These are phyloP conservation scores for Polyplosphaeria fusca DNA, from an alignment of 495 filamentous ascomycete species.

Conservation along the genomic window DNA sequence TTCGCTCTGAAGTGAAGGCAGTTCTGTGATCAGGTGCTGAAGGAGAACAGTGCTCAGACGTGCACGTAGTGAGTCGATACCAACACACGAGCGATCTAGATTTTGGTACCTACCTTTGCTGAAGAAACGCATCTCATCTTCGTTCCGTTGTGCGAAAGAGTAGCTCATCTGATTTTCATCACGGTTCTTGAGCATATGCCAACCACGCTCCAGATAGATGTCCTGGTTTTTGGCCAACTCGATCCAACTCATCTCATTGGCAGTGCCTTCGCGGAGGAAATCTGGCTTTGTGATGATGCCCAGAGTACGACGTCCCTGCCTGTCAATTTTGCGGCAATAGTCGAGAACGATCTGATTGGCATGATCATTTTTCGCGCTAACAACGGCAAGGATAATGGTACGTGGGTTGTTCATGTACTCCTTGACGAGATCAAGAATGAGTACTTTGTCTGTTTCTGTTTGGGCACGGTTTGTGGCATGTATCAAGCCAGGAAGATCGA, in stretches of 20 bases:
- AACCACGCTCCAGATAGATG: constrained; percentile 60
- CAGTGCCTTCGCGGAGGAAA: constrained; percentile 46
- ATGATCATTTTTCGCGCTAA: constrained; percentile 53
- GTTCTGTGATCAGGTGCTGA: constrained; percentile 37
- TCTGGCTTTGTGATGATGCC: constrained; percentile 61
- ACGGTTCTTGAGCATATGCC: constrained; percentile 66
- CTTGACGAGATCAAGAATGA: constrained; percentile 53
- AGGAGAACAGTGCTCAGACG: constrained; percentile 36
- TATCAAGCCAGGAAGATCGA: constrained; percentile 65
- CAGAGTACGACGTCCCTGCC: constrained; percentile 49
- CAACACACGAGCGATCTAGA: constrained; percentile 27
- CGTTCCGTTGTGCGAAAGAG: constrained; percentile 48
- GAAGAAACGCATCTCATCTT: constrained; percentile 46
- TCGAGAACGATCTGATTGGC: constrained; percentile 51
- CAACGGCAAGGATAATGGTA: constrained; percentile 58
- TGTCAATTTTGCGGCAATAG: constrained; percentile 46
- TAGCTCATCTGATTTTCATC: constrained; percentile 23
- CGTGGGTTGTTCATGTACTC: constrained; percentile 57
- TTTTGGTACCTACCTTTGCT: constrained; percentile 27
- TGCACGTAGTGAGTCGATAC: constrained; percentile 34
- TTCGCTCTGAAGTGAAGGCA: constrained; percentile 33
- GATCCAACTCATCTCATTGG: constrained; percentile 53
- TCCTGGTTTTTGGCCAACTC: constrained; percentile 59
- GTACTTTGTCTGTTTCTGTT: constrained; percentile 42
- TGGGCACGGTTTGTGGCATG: constrained; percentile 46